Evolutionary conservation across 1,139 yeast species (phyloP).

Genomic region (Yarrowia galli): DNA sequence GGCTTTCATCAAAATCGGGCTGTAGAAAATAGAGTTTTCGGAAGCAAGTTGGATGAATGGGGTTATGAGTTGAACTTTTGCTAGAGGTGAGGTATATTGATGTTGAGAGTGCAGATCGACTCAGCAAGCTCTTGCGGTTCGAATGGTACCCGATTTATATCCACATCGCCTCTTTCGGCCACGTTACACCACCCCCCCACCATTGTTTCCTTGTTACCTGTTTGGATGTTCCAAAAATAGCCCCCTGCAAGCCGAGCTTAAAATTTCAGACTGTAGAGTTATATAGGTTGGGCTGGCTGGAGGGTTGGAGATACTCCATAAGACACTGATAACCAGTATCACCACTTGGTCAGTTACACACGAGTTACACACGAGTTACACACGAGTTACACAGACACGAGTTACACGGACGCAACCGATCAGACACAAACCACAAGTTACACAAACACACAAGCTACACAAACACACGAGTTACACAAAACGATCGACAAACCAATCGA

Average conservation of each 20-base stretch:
- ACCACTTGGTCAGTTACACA: background rate
- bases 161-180: background rate
- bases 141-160: too few species aligned
- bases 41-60: too few species aligned
- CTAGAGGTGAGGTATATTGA: too few species aligned
- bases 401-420: too few species aligned
- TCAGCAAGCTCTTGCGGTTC: too few species aligned
- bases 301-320: background rate
- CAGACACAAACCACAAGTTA: background rate
- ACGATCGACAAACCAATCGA: background rate
- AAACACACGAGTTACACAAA: background rate
- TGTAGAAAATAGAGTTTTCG: too few species aligned
- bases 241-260: background rate
- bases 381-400: too few species aligned
- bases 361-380: too few species aligned
- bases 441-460: background rate
- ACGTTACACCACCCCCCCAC: background rate
- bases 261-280: constrained; percentile 21
- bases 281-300: constrained; percentile 31
- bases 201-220: constrained; percentile 13
- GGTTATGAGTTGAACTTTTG: too few species aligned
- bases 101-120: too few species aligned
- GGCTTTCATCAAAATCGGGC: too few species aligned
- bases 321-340: background rate
- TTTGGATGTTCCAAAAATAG: constrained; percentile 27